Evolutionary conservation across 306 rosid species (phyloP).

Genomic region (Vigna mungo): DNA sequence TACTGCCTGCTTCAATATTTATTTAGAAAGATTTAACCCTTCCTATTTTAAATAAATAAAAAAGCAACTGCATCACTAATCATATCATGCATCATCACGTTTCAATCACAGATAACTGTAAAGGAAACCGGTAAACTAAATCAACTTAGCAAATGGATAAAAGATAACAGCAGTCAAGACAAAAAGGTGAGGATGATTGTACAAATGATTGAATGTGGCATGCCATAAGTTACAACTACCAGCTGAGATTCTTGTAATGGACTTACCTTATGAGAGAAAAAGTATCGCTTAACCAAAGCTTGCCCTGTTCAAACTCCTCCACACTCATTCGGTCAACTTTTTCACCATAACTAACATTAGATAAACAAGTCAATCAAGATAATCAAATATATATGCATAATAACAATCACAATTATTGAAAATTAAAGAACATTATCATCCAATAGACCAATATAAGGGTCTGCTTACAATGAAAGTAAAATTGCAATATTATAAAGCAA

Average conservation of each 20-base stretch:
- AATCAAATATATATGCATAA: conserved; percentile 29
- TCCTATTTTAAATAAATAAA: not conserved
- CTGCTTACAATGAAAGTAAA: conserved; percentile 14
- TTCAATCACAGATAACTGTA: conserved; percentile 7
- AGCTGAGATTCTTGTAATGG: conserved; percentile 27
- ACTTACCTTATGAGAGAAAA: conserved; percentile 84
- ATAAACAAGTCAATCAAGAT: conserved; percentile 45
- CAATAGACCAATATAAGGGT: conserved; percentile 24
- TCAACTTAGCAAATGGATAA: conserved; percentile 7
- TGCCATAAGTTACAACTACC: conserved; percentile 12
- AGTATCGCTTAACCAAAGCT: conserved; percentile 78
- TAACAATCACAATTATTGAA: conserved; percentile 19
- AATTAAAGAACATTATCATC: conserved; percentile 32
- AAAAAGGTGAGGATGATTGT: not conserved
- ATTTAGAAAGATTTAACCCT: not conserved
- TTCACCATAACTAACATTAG: conserved; percentile 65
- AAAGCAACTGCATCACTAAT: not conserved
- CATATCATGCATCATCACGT: conserved; percentile 22
- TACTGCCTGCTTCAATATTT: conserved; percentile 1
- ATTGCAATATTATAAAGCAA: conserved; percentile 16
- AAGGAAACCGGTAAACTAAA: conserved; percentile 11
- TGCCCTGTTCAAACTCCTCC: conserved; percentile 81
- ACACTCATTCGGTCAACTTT: too few relatives aligned
- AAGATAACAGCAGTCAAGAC: conserved; percentile 19
- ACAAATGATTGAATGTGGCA: conserved; percentile 23